These are phyloP conservation scores for Auricularia auricula-judae DNA, from an alignment of 768 basidiomycete genomes.

Conservation along the genomic window DNA sequence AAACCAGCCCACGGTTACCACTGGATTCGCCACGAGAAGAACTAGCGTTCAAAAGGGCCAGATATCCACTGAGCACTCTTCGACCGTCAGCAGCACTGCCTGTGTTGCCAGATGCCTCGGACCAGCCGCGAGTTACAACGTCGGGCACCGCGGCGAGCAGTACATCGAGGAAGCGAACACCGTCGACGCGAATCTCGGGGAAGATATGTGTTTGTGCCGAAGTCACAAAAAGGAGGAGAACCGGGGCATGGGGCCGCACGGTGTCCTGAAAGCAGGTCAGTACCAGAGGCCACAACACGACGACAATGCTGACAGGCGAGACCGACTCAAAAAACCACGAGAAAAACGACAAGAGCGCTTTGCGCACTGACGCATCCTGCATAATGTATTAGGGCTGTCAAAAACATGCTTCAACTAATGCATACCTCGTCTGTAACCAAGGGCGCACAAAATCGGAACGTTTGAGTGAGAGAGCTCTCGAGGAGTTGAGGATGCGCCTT, in stretches of 20 bases:
- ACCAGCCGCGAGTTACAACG: constrained; percentile 60
- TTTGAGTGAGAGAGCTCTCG: constrained; percentile 35
- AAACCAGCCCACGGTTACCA: constrained; percentile 24
- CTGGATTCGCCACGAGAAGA: constrained; percentile 47
- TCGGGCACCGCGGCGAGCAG: constrained; percentile 62
- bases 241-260: constrained; percentile 60
- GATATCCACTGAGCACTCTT: constrained; percentile 67
- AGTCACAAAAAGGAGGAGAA: constrained; percentile 73
- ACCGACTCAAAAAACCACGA: constrained; percentile 61
- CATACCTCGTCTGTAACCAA: constrained; percentile 75
- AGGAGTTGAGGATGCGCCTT: constrained; percentile 48
- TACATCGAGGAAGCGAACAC: constrained; percentile 67
- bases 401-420: constrained; percentile 6
- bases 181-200: constrained; percentile 88
- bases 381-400: constrained; percentile 3
- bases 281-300: neutral
- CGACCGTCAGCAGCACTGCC: constrained; percentile 39
- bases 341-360: constrained; percentile 55
- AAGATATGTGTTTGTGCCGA: constrained; percentile 93
- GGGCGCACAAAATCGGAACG: constrained; percentile 54
- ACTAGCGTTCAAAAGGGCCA: constrained; percentile 65
- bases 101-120: constrained; percentile 9
- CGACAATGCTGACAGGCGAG: constrained; percentile 15
- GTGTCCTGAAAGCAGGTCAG: constrained; percentile 36
- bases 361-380: constrained; percentile 75